Base-by-base conservation (phyloP, 1,284 basidiomycete genomes). In the Abortiporus biennis region DNA sequence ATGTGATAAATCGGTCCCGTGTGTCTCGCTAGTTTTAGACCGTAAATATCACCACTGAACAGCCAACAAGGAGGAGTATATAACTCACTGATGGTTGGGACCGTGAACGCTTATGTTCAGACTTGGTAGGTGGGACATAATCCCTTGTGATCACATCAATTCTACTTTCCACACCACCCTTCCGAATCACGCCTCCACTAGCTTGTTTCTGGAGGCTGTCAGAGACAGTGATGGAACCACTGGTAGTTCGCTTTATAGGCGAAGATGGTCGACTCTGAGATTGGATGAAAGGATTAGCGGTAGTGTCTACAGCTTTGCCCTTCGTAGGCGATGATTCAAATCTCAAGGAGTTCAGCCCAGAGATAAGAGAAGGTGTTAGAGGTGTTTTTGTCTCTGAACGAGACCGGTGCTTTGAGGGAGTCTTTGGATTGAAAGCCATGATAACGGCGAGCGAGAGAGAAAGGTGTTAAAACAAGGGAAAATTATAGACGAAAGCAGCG, bases 1-100 rank as follows among this genome's bases (percentile, higher is more conserved):
- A 75, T 0, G 83, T 85, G 49, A 89, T 85, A 57, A 86, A 89
- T 3, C 85, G 72, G 57, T 89, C 85, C 25, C 78, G 69, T 22
- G 71, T 70, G 47, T 80, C 73, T 17, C 65, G 53, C 57, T 64
- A 51, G 20, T 6, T 33, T 22, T 20, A 22, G 6, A 23, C 32
- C 39, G 16, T 43, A 37, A 52, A 40, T 16, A 4, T 38, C 35
- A 19, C 4, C 19, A 36, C 19, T 19, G 22, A 19, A 6, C 13
- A n/a, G 12, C 21, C 15, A 22, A 23, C 6, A 25, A 22, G 17
- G 17, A 3, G 6, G 15, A 13, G 30, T 17, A 17, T 30, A 45
- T 35, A 34, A 41, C 48, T 64, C 67, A 62, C 54, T 65, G 79
- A 76, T 5, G 82, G 80, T 0, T 80, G 84, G 0, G 85, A 86